Evolutionary conservation across 2,329 filamentous ascomycete genomes (phyloP), one percentile per base, ranked within the genome.

Genomic region (Cladophialophora immunda): DNA sequence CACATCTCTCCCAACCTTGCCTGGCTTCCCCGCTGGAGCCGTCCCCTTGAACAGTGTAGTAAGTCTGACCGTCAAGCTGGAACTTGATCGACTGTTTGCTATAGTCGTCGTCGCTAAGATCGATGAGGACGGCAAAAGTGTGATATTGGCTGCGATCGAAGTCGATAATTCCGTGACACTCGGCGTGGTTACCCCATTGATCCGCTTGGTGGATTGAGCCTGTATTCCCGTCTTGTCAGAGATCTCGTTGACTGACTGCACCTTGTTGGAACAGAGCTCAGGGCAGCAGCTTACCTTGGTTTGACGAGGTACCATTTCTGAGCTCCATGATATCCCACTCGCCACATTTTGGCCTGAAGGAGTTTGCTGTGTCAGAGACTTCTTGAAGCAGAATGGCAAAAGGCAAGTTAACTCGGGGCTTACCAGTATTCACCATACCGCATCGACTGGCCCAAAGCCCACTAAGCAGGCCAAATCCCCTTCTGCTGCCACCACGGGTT

Each of bases 391-490:
- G 17, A 13, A 50, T 4, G 25, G 45, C 7, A 25, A 8, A 25
- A 25, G 25, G 6, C 4, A 45, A n/a, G 9, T 3, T 8, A 27
- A 54, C 17, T n/a, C 15, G n/a, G 8, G n/a, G 17, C 52, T 29
- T 32, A 55, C 52, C 30, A 55, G 5, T 30, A 3, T 30, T 4
- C 25, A 55, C 27, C 52, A 3, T 17, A 3, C 13, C 15, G 52
- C 6, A 55, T 55, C 30, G 52, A 55, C 52, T 55, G 27, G 15
- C 52, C 52, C 52, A 55, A 22, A 2, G 52, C 52, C 52, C 52
- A 54, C 52, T 15, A 55, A 30, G 52, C 52, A 55, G 52, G 52
- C 52, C 52, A 55, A 30, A 55, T 55, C 15, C 52, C 52, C 15
- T 55, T 15, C 52, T 55, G 52, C 52, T 32, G 52, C 52, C 27